Percentiles rank a stretch among this genome's conserved stretches.
These are phyloP conservation scores for Neonectria neomacrospora DNA, from an alignment of 2,329 filamentous ascomycete genomes.

Conservation along the genomic window DNA sequence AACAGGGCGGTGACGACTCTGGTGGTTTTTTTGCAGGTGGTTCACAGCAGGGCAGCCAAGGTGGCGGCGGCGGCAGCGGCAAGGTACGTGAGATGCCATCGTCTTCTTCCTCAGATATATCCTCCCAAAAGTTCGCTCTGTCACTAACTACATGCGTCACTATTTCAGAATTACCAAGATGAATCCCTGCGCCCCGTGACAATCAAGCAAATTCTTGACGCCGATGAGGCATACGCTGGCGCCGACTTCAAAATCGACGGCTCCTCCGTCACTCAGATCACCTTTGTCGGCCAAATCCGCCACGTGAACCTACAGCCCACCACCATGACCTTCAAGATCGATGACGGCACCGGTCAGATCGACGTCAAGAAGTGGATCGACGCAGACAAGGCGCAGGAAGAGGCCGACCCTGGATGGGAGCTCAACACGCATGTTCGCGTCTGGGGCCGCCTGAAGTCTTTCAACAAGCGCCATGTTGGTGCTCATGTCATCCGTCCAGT, in stretches of 20 bases:
- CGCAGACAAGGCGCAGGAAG: constrained; percentile 62
- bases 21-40: constrained; percentile 71
- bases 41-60: constrained; percentile 69
- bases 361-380: constrained; percentile 93
- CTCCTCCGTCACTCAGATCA: constrained; percentile 74
- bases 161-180: constrained; percentile 70
- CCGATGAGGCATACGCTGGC: constrained; percentile 76
- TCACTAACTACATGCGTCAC: constrained; percentile 28
- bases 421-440: constrained; percentile 86
- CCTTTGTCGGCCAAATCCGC: constrained; percentile 91
- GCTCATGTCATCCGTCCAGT: constrained; percentile 85
- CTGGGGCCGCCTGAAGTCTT: constrained; percentile 84
- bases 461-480: constrained; percentile 84
- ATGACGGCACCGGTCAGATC: constrained; percentile 92
- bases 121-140: neutral
- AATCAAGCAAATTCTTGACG: constrained; percentile 92
- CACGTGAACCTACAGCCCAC: constrained; percentile 87
- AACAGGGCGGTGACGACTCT: constrained; percentile 67
- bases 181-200: constrained; percentile 93
- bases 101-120: neutral
- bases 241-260: constrained; percentile 88
- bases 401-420: constrained; percentile 65
- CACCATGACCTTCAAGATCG: constrained; percentile 91
- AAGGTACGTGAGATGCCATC: constrained; percentile 52
- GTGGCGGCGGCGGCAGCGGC: constrained; percentile 52